Evolutionary conservation across 306 rosid species (phyloP).

Genomic region (Macrotyloma uniflorum): DNA sequence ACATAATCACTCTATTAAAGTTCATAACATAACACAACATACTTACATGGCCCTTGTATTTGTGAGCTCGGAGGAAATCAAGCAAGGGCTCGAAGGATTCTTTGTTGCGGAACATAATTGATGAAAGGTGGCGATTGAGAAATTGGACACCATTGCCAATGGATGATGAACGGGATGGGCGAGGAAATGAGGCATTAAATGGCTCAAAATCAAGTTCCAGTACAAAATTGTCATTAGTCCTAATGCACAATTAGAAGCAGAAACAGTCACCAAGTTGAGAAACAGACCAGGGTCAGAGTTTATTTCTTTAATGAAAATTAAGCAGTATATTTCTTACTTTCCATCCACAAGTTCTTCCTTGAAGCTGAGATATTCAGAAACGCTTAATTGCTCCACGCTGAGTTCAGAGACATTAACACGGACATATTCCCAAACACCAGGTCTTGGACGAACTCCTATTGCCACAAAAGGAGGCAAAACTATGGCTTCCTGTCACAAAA

Average conservation of each 20-base stretch:
- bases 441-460: slow-evolving; percentile 88
- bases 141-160: slow-evolving; percentile 98
- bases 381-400: slow-evolving; percentile 80
- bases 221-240: slow-evolving; percentile 50
- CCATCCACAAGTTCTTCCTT: slow-evolving; percentile 87
- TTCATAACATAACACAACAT: slow-evolving; percentile 17
- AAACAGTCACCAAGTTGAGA: not conserved
- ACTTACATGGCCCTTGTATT: slow-evolving; percentile 78
- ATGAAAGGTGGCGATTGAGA: slow-evolving; percentile 96
- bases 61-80: slow-evolving; percentile 86
- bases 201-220: slow-evolving; percentile 96
- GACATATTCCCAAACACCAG: slow-evolving; percentile 91
- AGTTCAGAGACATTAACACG: slow-evolving; percentile 86
- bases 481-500: slow-evolving; percentile 61
- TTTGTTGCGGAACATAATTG: slow-evolving; percentile 80
- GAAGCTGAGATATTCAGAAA: slow-evolving; percentile 81
- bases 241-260: slow-evolving; percentile 28
- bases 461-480: slow-evolving; percentile 90
- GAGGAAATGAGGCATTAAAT: slow-evolving; percentile 86
- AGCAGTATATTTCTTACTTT: slow-evolving; percentile 48
- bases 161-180: slow-evolving; percentile 83
- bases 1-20: slow-evolving; percentile 5
- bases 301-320: slow-evolving; percentile 15
- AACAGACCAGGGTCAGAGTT: slow-evolving; percentile 24
- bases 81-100: slow-evolving; percentile 83